phyloP scores from a whole-genome alignment of 192 early-diverging fungal genomes.

The Borealophlyctis nickersoniae region DNA sequence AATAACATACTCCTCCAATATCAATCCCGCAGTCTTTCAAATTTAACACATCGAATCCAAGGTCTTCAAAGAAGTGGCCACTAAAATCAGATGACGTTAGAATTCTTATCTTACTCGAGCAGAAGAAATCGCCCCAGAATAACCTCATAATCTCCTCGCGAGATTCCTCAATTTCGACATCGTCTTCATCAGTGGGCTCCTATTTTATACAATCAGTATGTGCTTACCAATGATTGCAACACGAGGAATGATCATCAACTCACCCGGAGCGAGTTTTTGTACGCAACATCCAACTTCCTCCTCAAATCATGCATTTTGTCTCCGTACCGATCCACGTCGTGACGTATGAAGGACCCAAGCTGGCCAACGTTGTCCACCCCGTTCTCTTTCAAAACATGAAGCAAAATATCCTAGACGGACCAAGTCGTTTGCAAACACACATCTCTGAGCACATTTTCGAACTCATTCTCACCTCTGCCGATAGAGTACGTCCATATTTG shows the following conservation, averaged over 20 bases:
- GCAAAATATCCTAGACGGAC: conserved; percentile 67
- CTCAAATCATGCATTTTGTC: conserved; percentile 72
- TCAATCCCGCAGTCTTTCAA: conserved; percentile 49
- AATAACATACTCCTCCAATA: conserved; percentile 20
- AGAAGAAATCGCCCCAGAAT: too few relatives aligned
- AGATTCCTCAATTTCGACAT: conserved; percentile 42
- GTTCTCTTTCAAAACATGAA: conserved; percentile 78
- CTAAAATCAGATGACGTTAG: conserved; percentile 58
- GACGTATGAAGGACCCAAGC: conserved; percentile 75
- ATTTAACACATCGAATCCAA: conserved; percentile 72
- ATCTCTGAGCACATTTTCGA: too few relatives aligned
- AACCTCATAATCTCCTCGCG: conserved; percentile 51
- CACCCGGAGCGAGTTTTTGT: conserved; percentile 59
- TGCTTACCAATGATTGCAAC: not conserved
- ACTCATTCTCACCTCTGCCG: conserved; percentile 56
- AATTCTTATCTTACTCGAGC: too few relatives aligned
- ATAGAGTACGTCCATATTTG: conserved; percentile 68
- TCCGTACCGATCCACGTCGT: conserved; percentile 75
- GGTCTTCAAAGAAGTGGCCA: conserved; percentile 90
- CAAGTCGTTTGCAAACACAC: too few relatives aligned
- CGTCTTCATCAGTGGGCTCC: conserved; percentile 9
- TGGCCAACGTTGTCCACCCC: conserved; percentile 65
- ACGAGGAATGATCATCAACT: not conserved
- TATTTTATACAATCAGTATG: not conserved
- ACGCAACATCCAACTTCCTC: conserved; percentile 69